Conservation (phyloP, 441 rosid species). For the Corymbia citriodora region DNA sequence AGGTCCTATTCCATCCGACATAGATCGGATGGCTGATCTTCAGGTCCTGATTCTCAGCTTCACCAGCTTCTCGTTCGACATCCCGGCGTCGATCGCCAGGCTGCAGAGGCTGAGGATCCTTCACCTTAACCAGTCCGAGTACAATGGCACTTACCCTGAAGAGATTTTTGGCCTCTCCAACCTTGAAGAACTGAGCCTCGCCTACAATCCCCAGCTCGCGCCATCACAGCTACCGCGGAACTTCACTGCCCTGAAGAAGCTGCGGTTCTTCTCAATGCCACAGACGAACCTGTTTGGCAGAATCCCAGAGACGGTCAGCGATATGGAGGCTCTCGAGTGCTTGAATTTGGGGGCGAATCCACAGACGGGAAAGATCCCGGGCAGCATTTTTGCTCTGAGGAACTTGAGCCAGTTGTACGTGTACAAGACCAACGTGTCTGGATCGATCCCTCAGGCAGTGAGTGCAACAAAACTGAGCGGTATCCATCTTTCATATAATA, state of each 20-base stretch:
- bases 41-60: conserved; percentile 19
- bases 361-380: conserved; percentile 36
- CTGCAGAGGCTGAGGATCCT: conserved; percentile 25
- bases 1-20: conserved; percentile 37
- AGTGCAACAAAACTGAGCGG: conserved; percentile 17
- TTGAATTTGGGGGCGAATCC: conserved; percentile 30
- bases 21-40: conserved; percentile 28
- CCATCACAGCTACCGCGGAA: conserved; percentile 35
- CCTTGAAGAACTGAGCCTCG: conserved; percentile 28
- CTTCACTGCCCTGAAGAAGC: conserved; percentile 38
- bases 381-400: conserved; percentile 29
- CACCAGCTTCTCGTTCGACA: conserved; percentile 41
- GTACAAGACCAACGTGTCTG: conserved; percentile 20
- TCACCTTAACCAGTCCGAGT: conserved; percentile 21
- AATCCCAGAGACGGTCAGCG: conserved; percentile 33
- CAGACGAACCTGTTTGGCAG: conserved; percentile 43
- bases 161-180: conserved; percentile 39
- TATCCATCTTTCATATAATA: conserved; percentile 42
- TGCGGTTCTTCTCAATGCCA: conserved; percentile 22
- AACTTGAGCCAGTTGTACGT: conserved; percentile 30
- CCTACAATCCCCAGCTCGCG: conserved; percentile 10
- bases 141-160: conserved; percentile 34
- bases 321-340: conserved; percentile 33
- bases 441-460: conserved; percentile 35
- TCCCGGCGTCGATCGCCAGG: conserved; percentile 37